These are phyloP conservation scores for Metarhizium sp. DNA, from an alignment of 2,329 filamentous ascomycete genomes.

Conservation along the genomic window DNA sequence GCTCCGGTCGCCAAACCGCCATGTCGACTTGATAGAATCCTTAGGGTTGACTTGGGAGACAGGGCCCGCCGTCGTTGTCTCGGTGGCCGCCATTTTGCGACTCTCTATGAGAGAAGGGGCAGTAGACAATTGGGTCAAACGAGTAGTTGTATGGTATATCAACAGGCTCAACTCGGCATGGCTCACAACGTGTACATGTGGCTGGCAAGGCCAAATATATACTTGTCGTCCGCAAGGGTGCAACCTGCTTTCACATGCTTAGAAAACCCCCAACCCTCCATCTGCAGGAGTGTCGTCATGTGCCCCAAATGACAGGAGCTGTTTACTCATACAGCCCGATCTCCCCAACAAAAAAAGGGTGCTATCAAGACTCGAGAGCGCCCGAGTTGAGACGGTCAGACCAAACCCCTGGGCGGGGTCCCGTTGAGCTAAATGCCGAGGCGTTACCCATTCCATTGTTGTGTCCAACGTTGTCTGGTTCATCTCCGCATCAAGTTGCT, in stretches of 20 bases:
- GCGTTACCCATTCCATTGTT: neutral
- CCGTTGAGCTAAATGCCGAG: neutral
- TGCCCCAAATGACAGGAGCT: neutral
- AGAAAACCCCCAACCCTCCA: no score
- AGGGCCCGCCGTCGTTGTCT: neutral
- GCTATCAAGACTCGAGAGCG: neutral
- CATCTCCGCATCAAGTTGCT: neutral
- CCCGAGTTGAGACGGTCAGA: neutral
- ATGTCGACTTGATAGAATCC: neutral
- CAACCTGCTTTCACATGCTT: no score
- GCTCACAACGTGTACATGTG: no score
- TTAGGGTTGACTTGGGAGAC: neutral
- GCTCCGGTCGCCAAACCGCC: neutral
- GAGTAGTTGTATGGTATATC: no score
- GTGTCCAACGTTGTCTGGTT: no score
- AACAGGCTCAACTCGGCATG: no score
- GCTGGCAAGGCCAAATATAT: no score
- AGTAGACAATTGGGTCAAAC: no score
- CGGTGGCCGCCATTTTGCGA: neutral
- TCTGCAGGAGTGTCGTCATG: no score
- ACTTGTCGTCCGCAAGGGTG: no score
- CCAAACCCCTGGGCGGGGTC: neutral
- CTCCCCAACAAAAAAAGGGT: neutral
- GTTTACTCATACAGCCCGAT: neutral
- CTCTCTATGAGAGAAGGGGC: no score